These are phyloP conservation scores for Triticum urartu DNA, from an alignment of 176 grass and related monocot genomes.

Conservation along the genomic window DNA sequence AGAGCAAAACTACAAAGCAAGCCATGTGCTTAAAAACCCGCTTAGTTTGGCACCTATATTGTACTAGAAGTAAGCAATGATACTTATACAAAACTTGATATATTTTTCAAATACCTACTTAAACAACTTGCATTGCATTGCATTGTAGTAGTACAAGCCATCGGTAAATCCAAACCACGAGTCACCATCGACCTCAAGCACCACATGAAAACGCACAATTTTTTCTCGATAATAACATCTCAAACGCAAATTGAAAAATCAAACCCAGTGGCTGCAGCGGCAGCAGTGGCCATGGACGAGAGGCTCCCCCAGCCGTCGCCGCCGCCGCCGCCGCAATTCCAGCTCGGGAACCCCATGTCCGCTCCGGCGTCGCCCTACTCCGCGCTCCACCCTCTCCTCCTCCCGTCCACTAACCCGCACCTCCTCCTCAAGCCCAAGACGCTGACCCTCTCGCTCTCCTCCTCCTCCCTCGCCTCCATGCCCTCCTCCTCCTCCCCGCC, in stretches of 20 bases:
- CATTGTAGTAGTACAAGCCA: too few species aligned
- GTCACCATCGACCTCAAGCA: neutral
- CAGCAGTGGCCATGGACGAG: constrained; percentile 33
- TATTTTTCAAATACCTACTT: too few species aligned
- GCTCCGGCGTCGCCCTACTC: constrained; percentile 32
- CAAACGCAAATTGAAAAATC: neutral
- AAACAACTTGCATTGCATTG: too few species aligned
- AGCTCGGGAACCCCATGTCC: neutral
- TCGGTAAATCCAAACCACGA: neutral
- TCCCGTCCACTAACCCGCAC: constrained; percentile 41
- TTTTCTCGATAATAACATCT: neutral
- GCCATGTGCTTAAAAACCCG: too few species aligned
- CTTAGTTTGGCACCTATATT: too few species aligned
- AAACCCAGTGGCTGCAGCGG: neutral
- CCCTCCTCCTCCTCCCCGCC: constrained; percentile 23
- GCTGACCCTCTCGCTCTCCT: constrained; percentile 49
- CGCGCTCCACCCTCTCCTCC: constrained; percentile 38
- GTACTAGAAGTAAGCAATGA: too few species aligned
- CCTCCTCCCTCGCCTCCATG: constrained; percentile 45
- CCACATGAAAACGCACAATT: neutral
- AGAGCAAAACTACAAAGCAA: too few species aligned
- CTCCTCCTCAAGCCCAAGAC: constrained; percentile 50
- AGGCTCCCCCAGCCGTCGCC: neutral
- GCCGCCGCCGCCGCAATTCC: neutral
- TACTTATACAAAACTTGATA: too few species aligned